Evolutionary conservation across 345 rosid genomes (phyloP).

Genomic region (Euphorbia tirucalli): DNA sequence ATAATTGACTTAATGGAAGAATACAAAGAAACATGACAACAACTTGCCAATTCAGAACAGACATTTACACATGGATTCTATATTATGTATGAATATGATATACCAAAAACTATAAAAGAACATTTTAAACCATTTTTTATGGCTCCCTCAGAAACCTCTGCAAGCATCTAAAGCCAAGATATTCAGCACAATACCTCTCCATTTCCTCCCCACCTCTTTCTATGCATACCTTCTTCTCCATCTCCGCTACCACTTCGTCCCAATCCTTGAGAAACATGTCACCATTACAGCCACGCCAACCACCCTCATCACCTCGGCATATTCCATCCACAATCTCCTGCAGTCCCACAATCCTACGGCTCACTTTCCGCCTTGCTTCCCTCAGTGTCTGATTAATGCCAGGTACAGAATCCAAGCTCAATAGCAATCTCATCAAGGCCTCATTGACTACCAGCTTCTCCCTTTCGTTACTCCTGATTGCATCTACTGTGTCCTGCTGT

Average conservation of each 20-base stretch:
- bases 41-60: too few relatives aligned
- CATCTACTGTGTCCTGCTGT: slow-evolving; percentile 79
- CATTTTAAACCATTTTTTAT: background rate
- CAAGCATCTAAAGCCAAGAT: slow-evolving; percentile 83
- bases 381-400: slow-evolving; percentile 68
- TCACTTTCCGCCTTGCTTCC: slow-evolving; percentile 81
- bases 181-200: slow-evolving; percentile 80
- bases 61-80: too few relatives aligned
- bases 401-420: slow-evolving; percentile 76
- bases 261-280: slow-evolving; percentile 32
- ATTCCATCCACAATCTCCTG: slow-evolving; percentile 81
- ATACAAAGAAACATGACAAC: too few relatives aligned
- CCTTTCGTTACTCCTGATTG: slow-evolving; percentile 50
- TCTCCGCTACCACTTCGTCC: slow-evolving; percentile 52
- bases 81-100: background rate
- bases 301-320: slow-evolving; percentile 36
- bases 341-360: slow-evolving; percentile 75
- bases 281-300: slow-evolving; percentile 3
- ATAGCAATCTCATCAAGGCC: slow-evolving; percentile 68
- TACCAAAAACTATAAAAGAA: background rate
- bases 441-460: slow-evolving; percentile 82
- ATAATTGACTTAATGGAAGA: too few relatives aligned
- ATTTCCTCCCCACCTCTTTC: slow-evolving; percentile 81
- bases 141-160: slow-evolving; percentile 67
- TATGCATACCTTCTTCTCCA: slow-evolving; percentile 62